A percentile compares a stretch with the other conserved stretches of the same genome.
Evolutionary conservation across 495 filamentous ascomycete species (phyloP).

Genomic region (Platismatia glauca): DNA sequence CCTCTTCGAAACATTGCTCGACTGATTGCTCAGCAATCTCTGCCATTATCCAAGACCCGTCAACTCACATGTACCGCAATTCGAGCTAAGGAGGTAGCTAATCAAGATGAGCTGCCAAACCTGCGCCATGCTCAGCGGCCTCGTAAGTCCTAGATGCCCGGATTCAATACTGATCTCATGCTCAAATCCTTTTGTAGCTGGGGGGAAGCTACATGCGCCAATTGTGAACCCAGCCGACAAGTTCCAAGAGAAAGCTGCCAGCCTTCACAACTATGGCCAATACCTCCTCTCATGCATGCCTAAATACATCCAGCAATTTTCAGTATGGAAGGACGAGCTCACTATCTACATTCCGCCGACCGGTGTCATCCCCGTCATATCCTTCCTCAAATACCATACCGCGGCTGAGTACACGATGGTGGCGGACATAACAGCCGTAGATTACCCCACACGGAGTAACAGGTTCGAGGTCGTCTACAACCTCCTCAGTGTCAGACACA

Average conservation of each 20-base stretch:
- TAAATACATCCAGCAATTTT: conserved; percentile 98
- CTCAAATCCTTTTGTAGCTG: conserved; percentile 34
- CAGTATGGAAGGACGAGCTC: conserved; percentile 98
- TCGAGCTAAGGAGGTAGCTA: conserved; percentile 28
- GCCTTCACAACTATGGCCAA: conserved; percentile 85
- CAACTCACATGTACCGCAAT: conserved; percentile 22
- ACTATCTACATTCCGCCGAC: conserved; percentile 83
- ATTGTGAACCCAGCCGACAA: conserved; percentile 90
- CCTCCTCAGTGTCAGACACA: conserved; percentile 87
- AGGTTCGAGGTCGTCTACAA: conserved; percentile 99
- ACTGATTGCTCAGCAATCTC: background rate
- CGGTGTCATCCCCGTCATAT: conserved; percentile 82
- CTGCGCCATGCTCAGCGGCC: conserved; percentile 56
- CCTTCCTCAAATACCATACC: conserved; percentile 95
- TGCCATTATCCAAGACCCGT: conserved; percentile 10
- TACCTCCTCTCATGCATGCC: conserved; percentile 95
- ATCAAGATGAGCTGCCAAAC: conserved; percentile 45
- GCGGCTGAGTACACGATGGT: conserved; percentile 93
- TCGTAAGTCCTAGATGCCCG: conserved; percentile 37
- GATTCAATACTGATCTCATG: background rate
- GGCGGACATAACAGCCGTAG: conserved; percentile 84
- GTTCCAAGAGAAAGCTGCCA: conserved; percentile 71
- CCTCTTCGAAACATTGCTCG: background rate
- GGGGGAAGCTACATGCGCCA: conserved; percentile 61
- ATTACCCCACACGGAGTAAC: conserved; percentile 88